Conservation (phyloP, 768 basidiomycete genomes). For the Suillus subalutaceus region DNA sequence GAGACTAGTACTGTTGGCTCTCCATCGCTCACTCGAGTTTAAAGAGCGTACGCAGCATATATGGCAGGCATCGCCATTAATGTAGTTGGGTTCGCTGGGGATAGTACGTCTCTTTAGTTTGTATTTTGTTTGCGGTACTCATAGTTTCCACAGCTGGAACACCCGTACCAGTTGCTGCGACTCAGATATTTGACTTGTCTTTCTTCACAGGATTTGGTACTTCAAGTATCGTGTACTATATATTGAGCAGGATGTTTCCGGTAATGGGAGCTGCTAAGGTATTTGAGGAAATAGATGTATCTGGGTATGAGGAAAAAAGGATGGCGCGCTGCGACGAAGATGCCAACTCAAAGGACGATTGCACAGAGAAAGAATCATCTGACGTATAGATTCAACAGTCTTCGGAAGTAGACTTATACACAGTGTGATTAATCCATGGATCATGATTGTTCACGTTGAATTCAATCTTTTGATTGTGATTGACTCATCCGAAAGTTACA, state of each 20-base stretch:
- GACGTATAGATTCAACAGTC: background rate
- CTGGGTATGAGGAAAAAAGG: conserved; percentile 19
- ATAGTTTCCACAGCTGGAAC: conserved; percentile 45
- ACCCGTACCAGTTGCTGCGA: conserved; percentile 63
- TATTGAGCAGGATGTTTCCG: conserved; percentile 58
- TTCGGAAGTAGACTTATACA: background rate
- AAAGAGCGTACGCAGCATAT: conserved; percentile 62
- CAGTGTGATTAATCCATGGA: background rate
- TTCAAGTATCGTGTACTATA: conserved; percentile 59
- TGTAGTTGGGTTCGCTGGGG: conserved; percentile 75
- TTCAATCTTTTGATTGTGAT: too few relatives aligned
- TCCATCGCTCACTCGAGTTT: background rate
- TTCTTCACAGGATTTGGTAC: conserved; percentile 80
- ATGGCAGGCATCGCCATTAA: conserved; percentile 75
- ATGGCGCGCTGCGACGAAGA: conserved; percentile 6
- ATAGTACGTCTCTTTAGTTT: conserved; percentile 42
- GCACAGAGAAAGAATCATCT: background rate
- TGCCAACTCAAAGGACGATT: conserved; percentile 1
- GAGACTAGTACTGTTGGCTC: background rate
- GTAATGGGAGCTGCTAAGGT: conserved; percentile 45
- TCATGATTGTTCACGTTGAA: too few relatives aligned
- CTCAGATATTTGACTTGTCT: conserved; percentile 69
- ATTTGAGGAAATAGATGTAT: conserved; percentile 60
- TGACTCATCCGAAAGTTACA: too few relatives aligned
- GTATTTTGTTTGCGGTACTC: background rate